Conservation (phyloP, 352 stramenopile genomes). For the Phytophthora agathidicida region DNA sequence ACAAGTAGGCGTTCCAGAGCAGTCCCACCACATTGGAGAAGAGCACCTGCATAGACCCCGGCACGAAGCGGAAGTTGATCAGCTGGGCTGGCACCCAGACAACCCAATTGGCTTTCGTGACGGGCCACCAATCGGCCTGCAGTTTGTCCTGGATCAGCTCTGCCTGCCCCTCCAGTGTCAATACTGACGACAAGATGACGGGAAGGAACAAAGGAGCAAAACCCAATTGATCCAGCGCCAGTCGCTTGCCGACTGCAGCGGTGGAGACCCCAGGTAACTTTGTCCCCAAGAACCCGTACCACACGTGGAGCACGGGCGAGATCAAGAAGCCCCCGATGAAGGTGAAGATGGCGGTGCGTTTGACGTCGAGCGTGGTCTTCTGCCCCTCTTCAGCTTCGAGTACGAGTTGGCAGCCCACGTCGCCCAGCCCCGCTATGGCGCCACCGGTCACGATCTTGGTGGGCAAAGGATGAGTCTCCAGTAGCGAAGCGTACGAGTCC, state of each 20-base stretch:
- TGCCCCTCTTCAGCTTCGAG: conserved; percentile 37
- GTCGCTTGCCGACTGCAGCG: conserved; percentile 58
- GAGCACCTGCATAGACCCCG: conserved; percentile 76
- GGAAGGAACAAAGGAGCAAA: conserved; percentile 79
- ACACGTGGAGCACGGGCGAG: conserved; percentile 79
- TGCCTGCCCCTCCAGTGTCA: conserved; percentile 63
- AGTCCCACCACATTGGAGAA: conserved; percentile 85
- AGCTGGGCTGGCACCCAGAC: conserved; percentile 85
- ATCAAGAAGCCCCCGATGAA: conserved; percentile 67
- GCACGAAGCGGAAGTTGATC: conserved; percentile 85
- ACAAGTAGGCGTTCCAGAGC: conserved; percentile 87
- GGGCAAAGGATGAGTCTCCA: conserved; percentile 59
- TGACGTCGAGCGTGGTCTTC: conserved; percentile 36
- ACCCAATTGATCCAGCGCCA: conserved; percentile 79
- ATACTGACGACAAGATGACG: conserved; percentile 72
- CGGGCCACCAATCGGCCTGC: conserved; percentile 76
- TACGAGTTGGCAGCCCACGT: conserved; percentile 75
- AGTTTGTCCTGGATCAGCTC: conserved; percentile 69
- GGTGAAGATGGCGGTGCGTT: conserved; percentile 72
- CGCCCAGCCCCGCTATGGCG: conserved; percentile 65
- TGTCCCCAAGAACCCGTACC: conserved; percentile 70
- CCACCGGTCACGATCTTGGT: conserved; percentile 76
- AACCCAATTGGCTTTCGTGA: conserved; percentile 78
- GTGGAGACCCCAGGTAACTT: conserved; percentile 42
- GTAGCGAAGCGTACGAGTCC: conserved; percentile 56